These are phyloP conservation scores for Sclerotinia trifoliorum DNA, from an alignment of 2,329 filamentous ascomycete species.

Conservation along the genomic window DNA sequence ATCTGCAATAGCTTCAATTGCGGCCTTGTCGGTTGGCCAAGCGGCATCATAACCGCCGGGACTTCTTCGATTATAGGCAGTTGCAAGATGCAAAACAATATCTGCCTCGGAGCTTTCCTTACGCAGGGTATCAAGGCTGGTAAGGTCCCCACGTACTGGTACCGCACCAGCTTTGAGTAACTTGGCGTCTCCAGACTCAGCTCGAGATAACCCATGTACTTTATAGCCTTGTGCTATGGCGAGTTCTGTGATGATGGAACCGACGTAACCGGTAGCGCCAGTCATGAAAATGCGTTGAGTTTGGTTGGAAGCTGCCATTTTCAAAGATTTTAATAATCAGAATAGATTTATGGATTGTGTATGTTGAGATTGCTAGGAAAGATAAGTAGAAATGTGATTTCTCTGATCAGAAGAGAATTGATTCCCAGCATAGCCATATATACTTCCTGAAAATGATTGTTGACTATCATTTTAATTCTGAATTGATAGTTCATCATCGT, in stretches of 20 bases:
- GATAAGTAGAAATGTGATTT: neutral
- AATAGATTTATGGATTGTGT: rapidly evolving
- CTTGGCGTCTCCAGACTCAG: slow-evolving; percentile 40
- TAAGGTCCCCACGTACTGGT: slow-evolving; percentile 45
- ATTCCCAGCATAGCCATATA: too few species aligned
- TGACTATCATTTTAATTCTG: too few species aligned
- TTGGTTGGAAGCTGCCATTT: too few species aligned
- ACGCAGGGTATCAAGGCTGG: slow-evolving; percentile 42
- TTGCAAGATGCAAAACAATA: slow-evolving; percentile 46
- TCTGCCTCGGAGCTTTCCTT: slow-evolving; percentile 44
- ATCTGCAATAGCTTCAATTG: slow-evolving; percentile 43
- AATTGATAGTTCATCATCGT: too few species aligned
- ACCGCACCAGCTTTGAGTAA: slow-evolving; percentile 43
- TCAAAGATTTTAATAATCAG: neutral
- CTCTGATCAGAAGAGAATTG: too few species aligned
- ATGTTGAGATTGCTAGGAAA: neutral
- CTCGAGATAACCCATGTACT: slow-evolving; percentile 46
- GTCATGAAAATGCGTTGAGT: slow-evolving; percentile 42
- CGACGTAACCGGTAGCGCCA: slow-evolving; percentile 45
- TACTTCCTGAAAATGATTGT: too few species aligned
- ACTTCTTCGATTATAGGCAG: slow-evolving; percentile 37
- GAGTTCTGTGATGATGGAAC: slow-evolving; percentile 40
- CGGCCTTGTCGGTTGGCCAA: slow-evolving; percentile 40
- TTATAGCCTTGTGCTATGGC: slow-evolving; percentile 44
- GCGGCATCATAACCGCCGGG: slow-evolving; percentile 34